Conservation (phyloP, 1,139 yeast genomes). For the Torulaspora globosa region DNA sequence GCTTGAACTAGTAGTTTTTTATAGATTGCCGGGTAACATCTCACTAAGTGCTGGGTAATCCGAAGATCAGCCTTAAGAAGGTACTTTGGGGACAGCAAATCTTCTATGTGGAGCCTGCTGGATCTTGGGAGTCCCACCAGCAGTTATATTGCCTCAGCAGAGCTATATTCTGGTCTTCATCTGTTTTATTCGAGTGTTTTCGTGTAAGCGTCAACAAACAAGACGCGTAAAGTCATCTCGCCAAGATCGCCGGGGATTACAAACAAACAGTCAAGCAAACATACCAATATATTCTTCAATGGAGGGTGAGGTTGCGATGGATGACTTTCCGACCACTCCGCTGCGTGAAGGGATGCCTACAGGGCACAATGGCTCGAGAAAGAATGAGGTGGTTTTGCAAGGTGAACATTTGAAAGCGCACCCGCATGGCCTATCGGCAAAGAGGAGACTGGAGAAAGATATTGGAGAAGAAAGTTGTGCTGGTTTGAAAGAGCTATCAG, state of each 20-base stretch:
- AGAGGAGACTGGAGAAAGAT: slow-evolving; percentile 10
- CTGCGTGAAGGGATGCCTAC: slow-evolving; percentile 1
- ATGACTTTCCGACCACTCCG: slow-evolving; percentile 7
- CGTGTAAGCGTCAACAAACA: slow-evolving; percentile 5
- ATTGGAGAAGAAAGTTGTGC: not conserved
- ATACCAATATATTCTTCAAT: not conserved
- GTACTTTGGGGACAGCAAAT: not conserved
- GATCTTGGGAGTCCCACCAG: not conserved
- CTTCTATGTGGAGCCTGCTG: not conserved
- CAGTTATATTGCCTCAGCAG: not conserved
- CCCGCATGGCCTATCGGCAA: slow-evolving; percentile 23
- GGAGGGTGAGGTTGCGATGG: slow-evolving; percentile 1
- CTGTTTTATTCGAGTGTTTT: not conserved
- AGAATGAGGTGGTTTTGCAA: not conserved
- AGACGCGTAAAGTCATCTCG: slow-evolving; percentile 8
- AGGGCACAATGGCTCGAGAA: not conserved
- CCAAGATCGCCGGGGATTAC: not conserved
- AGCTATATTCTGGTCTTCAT: not conserved
- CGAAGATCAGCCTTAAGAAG: not conserved
- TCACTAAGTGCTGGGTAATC: not conserved
- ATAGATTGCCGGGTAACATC: slow-evolving; percentile 10
- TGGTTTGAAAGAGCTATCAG: not conserved
- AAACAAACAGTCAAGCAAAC: not conserved
- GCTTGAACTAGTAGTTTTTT: slow-evolving; percentile 4
- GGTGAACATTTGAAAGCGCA: slow-evolving; percentile 14